Base-by-base conservation (phyloP, 257 asterid species). In the Fraxinus americana region DNA sequence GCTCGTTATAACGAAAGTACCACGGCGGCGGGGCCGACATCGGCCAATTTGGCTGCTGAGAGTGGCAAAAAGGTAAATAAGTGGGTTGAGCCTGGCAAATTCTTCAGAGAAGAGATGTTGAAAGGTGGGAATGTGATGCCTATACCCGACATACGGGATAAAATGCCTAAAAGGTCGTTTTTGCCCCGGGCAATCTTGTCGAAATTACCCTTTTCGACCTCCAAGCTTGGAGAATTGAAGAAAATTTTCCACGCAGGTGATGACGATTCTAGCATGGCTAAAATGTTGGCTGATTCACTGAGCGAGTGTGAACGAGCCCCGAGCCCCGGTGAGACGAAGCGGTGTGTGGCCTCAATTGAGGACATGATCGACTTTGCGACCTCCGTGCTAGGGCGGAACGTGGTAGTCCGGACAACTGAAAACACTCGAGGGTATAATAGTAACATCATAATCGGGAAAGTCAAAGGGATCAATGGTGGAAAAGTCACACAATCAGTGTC, bases 321-420 rank as follows among this genome's bases (percentile, higher is more conserved):
- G 0, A 91, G 93, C 83, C 78, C 84, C 1, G 97, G 96, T 4
- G 98, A 94, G 91, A 88, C 89, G 5, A 92, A 94, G 87, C 90
- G 89, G 45, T 94, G 98, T 83, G 96, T 89, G 75, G 88, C 86
- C 25, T 94, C 98, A 0, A 87, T 81, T 11, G 98, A 94, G 86
- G 98, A 94, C 82, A 92, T 94, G 98, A 87, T 94, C 75, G 98
- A 94, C 90, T 94, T 94, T 32, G 89, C 94, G 13, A 91, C 97
- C 2, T 82, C 96, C 5, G 87, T 92, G 0, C 83, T 94, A 21
- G 98, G 98, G 0, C 90, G 96, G n/a, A 88, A 91, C 73, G 86
- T 89, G 66, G 91, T 10, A 27, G 98, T 84, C n/a, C 86, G 92
- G 7, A 80, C 93, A 0, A 91, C 91, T 1, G 92, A 83, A 61